These are phyloP conservation scores for Populus simonii DNA, from an alignment of 345 rosid species.

Conservation along the genomic window DNA sequence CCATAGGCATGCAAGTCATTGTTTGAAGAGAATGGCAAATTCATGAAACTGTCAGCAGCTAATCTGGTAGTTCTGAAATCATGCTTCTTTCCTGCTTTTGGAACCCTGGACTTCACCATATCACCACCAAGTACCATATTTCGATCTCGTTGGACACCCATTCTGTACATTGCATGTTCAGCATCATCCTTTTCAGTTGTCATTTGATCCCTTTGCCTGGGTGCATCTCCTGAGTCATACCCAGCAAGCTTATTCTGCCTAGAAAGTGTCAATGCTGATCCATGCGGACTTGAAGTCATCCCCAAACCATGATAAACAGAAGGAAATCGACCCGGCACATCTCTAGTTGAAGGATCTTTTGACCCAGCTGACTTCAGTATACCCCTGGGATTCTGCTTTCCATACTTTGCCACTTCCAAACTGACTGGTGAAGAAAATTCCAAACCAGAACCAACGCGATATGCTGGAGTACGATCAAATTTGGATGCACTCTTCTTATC, in stretches of 20 bases:
- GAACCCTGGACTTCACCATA: constrained; percentile 42
- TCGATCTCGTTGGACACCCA: constrained; percentile 46
- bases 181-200: constrained; percentile 32
- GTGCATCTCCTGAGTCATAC: constrained; percentile 44
- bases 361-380: constrained; percentile 50
- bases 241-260: constrained; percentile 39
- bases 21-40: constrained; percentile 57
- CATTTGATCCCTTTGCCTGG: constrained; percentile 48
- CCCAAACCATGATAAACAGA: constrained; percentile 45
- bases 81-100: constrained; percentile 55
- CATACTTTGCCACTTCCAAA: constrained; percentile 43
- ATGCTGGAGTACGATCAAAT: constrained; percentile 40
- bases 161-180: constrained; percentile 64
- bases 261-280: constrained; percentile 36
- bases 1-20: constrained; percentile 42
- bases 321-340: constrained; percentile 37
- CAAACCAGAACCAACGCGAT: constrained; percentile 38
- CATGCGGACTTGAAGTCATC: constrained; percentile 43
- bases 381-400: constrained; percentile 64
- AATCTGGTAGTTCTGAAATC: constrained; percentile 43
- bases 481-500: constrained; percentile 49
- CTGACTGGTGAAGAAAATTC: constrained; percentile 43
- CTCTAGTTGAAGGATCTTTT: constrained; percentile 43
- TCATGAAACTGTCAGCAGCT: constrained; percentile 42
- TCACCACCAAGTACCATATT: constrained; percentile 28